These are phyloP conservation scores for Trypanosoma theileri DNA, from an alignment of 208 protist species.

Conservation along the genomic window DNA sequence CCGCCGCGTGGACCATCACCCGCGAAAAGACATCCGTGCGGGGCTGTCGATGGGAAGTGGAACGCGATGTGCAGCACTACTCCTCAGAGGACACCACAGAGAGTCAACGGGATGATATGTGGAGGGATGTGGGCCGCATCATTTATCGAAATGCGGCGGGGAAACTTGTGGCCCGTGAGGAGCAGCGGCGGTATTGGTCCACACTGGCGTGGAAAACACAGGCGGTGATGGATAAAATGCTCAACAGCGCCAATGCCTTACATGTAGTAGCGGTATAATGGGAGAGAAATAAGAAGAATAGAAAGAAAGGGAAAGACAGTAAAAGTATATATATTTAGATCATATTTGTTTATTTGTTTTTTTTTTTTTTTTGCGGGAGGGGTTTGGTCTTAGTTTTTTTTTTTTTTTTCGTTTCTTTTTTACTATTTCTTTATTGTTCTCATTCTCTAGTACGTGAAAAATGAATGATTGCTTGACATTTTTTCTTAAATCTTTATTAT, in stretches of 20 bases:
- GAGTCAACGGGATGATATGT: constrained; percentile 16
- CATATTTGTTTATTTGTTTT: constrained; percentile 1
- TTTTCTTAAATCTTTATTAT: neutral
- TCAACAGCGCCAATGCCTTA: neutral
- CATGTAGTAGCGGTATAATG: neutral
- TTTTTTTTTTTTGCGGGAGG: neutral
- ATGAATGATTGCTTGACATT: neutral
- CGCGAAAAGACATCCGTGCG: neutral
- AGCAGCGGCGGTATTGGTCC: constrained; percentile 5
- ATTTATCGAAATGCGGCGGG: constrained; percentile 2
- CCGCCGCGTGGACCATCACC: constrained; percentile 9
- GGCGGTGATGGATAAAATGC: constrained; percentile 13
- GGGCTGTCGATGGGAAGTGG: neutral
- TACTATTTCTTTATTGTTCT: neutral
- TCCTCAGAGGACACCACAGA: constrained; percentile 1
- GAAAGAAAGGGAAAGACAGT: neutral
- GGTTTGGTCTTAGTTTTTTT: neutral
- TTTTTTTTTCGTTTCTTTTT: constrained; percentile 11
- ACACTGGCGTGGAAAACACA: constrained; percentile 20
- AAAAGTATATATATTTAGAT: constrained; percentile 8
- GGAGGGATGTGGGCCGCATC: constrained; percentile 7
- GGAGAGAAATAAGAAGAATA: neutral
- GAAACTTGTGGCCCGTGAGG: constrained; percentile 2
- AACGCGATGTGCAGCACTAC: neutral
- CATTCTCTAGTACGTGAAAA: neutral